Conservation (phyloP, 2,329 filamentous ascomycete genomes). For the Arthrobotrys musiformis region DNA sequence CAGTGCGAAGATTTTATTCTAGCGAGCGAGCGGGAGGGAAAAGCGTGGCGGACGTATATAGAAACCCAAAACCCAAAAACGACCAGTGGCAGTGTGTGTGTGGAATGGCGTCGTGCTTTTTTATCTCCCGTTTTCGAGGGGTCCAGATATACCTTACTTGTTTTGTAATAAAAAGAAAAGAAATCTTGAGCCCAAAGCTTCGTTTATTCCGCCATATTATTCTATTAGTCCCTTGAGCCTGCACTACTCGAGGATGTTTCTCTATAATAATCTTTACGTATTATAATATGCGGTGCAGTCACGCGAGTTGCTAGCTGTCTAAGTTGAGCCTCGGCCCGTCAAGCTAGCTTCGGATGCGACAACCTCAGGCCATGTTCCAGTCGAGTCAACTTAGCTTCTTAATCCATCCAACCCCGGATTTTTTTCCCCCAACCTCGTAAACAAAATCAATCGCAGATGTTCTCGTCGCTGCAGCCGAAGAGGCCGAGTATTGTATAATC, state of each 20-base stretch:
- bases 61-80: too few species aligned
- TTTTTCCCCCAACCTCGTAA: conserved; percentile 4
- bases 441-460: conserved; percentile 25
- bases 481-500: conserved; percentile 42
- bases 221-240: background rate
- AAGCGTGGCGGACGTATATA: conserved; percentile 11
- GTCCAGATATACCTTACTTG: conserved; percentile 33
- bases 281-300: background rate
- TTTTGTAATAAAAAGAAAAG: conserved; percentile 48
- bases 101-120: background rate
- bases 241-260: too few species aligned
- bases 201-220: background rate
- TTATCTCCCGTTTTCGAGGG: background rate
- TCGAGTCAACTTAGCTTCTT: too few species aligned
- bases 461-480: conserved; percentile 46
- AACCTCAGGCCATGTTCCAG: conserved; percentile 17
- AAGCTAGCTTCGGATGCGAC: conserved; percentile 13
- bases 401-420: conserved; percentile 23
- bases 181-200: conserved; percentile 8
- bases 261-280: background rate
- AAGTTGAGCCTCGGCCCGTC: conserved; percentile 22
- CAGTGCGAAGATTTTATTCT: background rate
- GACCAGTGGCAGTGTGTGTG: too few species aligned
- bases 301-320: background rate
- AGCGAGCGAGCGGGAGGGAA: background rate